Base-by-base conservation (phyloP, 371 early-diverging fungal genomes). In the Dinochytrium kinnereticum region DNA sequence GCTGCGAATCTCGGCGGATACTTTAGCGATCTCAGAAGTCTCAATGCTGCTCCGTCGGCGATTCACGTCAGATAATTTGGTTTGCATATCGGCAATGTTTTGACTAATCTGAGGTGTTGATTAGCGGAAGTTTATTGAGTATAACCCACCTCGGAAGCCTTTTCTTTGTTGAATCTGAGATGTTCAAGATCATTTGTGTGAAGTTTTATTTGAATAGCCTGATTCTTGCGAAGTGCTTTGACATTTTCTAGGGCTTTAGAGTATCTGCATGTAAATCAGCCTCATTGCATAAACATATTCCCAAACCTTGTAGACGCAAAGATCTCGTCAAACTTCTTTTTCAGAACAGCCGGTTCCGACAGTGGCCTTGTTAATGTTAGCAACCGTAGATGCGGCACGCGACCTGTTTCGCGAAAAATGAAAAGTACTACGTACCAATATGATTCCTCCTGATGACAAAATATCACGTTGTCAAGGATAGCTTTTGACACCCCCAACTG, bases 381-480 rank as follows among this genome's bases (percentile, higher is more conserved):
- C 51, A 39, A 51, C 66, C 17, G 0, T n/a, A n/a, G n/a, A n/a
- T n/a, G n/a, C n/a, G n/a, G n/a, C n/a, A n/a, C n/a, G n/a, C n/a
- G n/a, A n/a, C n/a, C n/a, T n/a, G n/a, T 26, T 74, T 24, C 0
- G 30, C 10, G 19, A 39, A 38, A 64, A 68, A 69, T 1, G 37
- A 17, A 38, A 36, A 51, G 67, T 53, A 7, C 36, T 1, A 44
- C 38, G 51, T 84, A 88, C 97, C 99, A 99, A 74, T 91, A 94
- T 51, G 95, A 94, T 15, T 99, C 99, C 79, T 99, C 99, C 83
- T 99, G 99, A 79, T 99, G 99, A 80, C 99, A 98, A 76, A 99
- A 99, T 21, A 99, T 94, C 40, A 99, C 99, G 84, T 95, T 98
- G 69, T 99, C 99, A 31, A 99, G 81, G 36, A 99, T 93, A 0